These are phyloP conservation scores for Corinectria fuckeliana DNA, from an alignment of 2,329 filamentous ascomycete genomes.

Conservation along the genomic window DNA sequence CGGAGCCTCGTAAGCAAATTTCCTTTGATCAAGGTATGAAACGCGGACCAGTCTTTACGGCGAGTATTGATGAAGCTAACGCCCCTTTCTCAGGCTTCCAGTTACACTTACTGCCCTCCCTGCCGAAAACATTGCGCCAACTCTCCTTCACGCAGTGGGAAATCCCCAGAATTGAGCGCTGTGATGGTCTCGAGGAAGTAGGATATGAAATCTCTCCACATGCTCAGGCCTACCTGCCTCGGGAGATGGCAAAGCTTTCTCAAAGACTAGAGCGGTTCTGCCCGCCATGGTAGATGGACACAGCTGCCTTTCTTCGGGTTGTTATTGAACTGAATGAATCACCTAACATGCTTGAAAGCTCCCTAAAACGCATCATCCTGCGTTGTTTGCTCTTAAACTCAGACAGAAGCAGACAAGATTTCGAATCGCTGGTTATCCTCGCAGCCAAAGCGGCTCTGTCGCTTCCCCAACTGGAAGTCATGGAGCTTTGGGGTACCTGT, in stretches of 20 bases:
- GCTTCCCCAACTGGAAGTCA: conserved; percentile 18
- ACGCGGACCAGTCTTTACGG: conserved; percentile 2
- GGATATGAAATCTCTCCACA: conserved; percentile 4
- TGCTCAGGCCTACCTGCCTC: conserved; percentile 15
- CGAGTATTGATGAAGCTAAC: conserved; percentile 17
- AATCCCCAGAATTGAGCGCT: conserved; percentile 10
- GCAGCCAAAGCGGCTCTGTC: conserved; percentile 24
- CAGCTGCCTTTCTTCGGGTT: conserved; percentile 21
- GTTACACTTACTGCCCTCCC: conserved; percentile 17
- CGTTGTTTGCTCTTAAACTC: conserved; percentile 14
- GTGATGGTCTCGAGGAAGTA: background rate
- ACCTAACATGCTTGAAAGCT: conserved; percentile 10
- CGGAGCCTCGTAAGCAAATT: conserved; percentile 5
- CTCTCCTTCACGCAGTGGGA: conserved; percentile 24
- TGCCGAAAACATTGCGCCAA: conserved; percentile 22
- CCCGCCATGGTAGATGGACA: conserved; percentile 23
- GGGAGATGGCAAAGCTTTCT: conserved; percentile 22
- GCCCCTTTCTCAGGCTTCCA: conserved; percentile 14
- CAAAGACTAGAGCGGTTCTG: conserved; percentile 21
- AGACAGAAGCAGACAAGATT: conserved; percentile 18
- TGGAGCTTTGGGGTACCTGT: conserved; percentile 22
- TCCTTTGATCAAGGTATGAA: conserved; percentile 21
- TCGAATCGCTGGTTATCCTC: conserved; percentile 20
- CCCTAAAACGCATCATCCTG: conserved; percentile 17
- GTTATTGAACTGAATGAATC: conserved; percentile 16